A percentile compares a stretch with the other conserved stretches of the same genome.
Evolutionary conservation across 495 filamentous ascomycete species (phyloP).

Genomic region (Trichoderma gamsii): DNA sequence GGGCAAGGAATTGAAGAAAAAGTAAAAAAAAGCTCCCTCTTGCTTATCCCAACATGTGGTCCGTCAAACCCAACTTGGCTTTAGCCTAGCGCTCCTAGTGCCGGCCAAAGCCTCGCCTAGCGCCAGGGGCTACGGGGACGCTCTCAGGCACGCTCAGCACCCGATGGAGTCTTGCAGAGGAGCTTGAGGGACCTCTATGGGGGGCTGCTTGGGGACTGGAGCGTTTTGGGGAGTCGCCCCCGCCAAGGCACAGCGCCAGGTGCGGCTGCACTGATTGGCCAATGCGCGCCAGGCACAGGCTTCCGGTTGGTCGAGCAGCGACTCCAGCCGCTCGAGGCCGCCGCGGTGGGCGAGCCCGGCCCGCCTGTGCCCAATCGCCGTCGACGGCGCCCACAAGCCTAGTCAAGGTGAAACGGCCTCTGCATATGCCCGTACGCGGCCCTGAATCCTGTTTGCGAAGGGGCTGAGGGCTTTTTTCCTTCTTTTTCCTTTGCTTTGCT

Average conservation of each 20-base stretch:
- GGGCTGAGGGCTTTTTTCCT: background rate
- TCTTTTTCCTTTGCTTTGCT: background rate
- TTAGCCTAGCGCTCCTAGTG: background rate
- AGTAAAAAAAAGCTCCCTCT: background rate
- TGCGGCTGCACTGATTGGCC: slow-evolving; percentile 12
- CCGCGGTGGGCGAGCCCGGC: background rate
- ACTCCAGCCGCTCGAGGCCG: background rate
- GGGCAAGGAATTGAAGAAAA: background rate
- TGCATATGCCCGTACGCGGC: background rate
- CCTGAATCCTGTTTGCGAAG: background rate
- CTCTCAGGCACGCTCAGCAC: background rate
- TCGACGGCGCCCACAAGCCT: background rate
- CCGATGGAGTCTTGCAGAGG: too few relatives aligned
- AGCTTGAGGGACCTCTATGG: too few relatives aligned
- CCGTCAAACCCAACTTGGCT: slow-evolving; percentile 6
- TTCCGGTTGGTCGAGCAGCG: slow-evolving; percentile 3
- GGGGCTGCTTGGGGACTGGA: background rate
- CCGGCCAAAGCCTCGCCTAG: slow-evolving; percentile 2
- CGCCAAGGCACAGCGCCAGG: slow-evolving; percentile 6
- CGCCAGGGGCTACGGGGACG: background rate
- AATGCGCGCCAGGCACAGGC: slow-evolving; percentile 1
- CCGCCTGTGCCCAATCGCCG: slow-evolving; percentile 5
- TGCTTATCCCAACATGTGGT: background rate
- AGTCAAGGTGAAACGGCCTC: slow-evolving; percentile 10
- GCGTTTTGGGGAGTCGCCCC: background rate